Conservation (phyloP, 192 early-diverging fungal genomes). For the Coemansia sp. region DNA sequence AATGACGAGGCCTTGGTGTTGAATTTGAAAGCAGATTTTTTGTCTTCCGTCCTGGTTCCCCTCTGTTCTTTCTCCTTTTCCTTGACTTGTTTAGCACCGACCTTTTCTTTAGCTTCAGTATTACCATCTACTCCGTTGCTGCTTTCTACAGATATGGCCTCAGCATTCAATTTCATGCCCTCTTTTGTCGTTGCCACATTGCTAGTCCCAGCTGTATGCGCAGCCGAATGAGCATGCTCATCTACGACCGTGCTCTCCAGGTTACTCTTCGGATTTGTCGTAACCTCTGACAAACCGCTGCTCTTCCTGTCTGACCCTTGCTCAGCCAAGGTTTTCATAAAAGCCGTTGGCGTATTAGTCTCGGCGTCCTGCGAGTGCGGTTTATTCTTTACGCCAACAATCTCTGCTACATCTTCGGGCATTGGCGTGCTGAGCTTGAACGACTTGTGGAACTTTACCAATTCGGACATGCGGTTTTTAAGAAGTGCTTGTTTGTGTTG, state of each 20-base stretch:
- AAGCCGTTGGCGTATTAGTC: constrained; percentile 9
- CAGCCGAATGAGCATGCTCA: background rate
- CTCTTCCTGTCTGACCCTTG: background rate
- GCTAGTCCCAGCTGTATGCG: background rate
- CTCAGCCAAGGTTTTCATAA: constrained; percentile 15
- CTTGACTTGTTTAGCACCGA: background rate
- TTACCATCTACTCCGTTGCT: background rate
- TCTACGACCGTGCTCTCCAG: constrained; percentile 1
- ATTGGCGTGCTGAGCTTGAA: constrained; percentile 83
- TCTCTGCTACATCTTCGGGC: constrained; percentile 77
- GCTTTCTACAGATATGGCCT: background rate
- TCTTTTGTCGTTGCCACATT: background rate
- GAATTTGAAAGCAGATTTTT: constrained; percentile 60
- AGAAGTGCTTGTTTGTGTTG: constrained; percentile 72
- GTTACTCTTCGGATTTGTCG: background rate
- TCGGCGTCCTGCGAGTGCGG: constrained; percentile 14
- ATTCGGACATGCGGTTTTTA: constrained; percentile 75
- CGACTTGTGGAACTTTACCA: constrained; percentile 75
- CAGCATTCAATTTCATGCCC: background rate
- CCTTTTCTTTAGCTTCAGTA: background rate
- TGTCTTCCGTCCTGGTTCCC: constrained; percentile 16
- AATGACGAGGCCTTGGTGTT: constrained; percentile 75
- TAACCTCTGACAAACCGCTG: background rate
- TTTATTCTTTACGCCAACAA: constrained; percentile 64
- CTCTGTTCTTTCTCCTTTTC: background rate